phyloP scores from a whole-genome alignment of 352 stramenopile genomes.

The Pythium myriotylum region DNA sequence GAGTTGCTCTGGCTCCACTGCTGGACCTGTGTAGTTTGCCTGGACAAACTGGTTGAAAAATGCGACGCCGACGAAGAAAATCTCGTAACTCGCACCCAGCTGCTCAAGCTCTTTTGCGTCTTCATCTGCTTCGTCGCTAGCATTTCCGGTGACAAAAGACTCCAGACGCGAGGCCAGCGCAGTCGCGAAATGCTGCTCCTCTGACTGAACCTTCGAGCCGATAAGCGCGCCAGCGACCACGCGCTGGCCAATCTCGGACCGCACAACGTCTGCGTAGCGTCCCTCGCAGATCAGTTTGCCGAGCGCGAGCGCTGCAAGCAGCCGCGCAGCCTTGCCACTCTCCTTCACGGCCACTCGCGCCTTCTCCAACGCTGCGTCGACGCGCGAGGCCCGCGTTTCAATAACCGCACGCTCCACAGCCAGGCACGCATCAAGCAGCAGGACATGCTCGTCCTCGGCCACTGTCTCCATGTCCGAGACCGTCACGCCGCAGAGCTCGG shows the following conservation, averaged over 20 bases:
- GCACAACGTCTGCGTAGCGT: conserved; percentile 62
- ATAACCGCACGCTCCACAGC: conserved; percentile 59
- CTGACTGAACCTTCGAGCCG: conserved; percentile 13
- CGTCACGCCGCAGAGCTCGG: conserved; percentile 62
- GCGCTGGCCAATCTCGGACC: conserved; percentile 36
- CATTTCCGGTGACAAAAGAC: conserved; percentile 32
- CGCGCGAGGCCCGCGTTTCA: conserved; percentile 43
- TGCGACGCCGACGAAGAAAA: conserved; percentile 60
- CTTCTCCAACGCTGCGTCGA: conserved; percentile 28
- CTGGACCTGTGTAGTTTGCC: conserved; percentile 80
- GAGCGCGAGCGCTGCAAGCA: conserved; percentile 40
- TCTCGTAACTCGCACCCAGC: conserved; percentile 50
- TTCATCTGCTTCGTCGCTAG: conserved; percentile 31
- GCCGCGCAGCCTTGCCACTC: not conserved
- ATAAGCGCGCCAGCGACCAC: conserved; percentile 33
- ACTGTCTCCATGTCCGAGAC: conserved; percentile 41
- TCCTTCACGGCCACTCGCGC: not conserved
- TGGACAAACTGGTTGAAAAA: conserved; percentile 84
- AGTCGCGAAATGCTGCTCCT: conserved; percentile 58
- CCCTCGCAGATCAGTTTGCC: conserved; percentile 61
- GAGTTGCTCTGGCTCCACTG: conserved; percentile 56
- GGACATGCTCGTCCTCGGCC: conserved; percentile 39
- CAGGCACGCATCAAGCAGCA: conserved; percentile 42
- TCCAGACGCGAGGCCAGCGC: conserved; percentile 45
- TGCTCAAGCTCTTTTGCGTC: conserved; percentile 15